These are phyloP conservation scores for Botrytis medusae DNA, from an alignment of 2,329 filamentous ascomycete genomes.

Conservation along the genomic window DNA sequence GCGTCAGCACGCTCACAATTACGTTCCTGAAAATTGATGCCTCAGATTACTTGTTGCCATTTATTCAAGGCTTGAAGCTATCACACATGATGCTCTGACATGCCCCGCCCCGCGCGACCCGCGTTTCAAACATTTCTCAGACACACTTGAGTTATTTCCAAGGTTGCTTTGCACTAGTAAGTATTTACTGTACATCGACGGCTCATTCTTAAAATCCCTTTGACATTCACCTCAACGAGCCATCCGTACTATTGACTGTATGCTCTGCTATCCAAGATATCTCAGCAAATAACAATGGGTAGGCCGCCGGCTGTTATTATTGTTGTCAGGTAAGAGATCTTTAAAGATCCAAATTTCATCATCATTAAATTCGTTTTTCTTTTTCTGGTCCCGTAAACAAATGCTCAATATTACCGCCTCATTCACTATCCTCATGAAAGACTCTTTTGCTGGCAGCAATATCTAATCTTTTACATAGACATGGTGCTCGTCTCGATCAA, in stretches of 20 bases:
- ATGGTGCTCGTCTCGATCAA: conserved; percentile 90
- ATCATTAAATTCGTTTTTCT: background rate
- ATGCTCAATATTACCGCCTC: too few relatives aligned
- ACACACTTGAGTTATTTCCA: background rate
- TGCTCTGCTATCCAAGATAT: background rate
- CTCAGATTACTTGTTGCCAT: background rate
- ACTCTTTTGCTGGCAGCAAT: background rate
- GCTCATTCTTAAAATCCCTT: background rate
- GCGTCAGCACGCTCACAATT: background rate
- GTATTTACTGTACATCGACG: background rate
- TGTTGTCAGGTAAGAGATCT: conserved; percentile 48
- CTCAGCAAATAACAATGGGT: conserved; percentile 42
- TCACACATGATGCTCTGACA: background rate
- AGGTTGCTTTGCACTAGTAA: background rate
- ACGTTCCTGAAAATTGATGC: background rate
- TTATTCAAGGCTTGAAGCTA: background rate
- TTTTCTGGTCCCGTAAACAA: background rate
- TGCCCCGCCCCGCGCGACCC: conserved; percentile 3
- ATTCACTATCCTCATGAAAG: background rate
- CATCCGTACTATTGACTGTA: background rate
- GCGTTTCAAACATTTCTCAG: background rate
- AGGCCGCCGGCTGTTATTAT: conserved; percentile 52
- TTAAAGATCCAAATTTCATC: background rate
- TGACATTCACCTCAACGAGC: background rate
- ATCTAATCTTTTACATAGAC: conserved; percentile 51